These are phyloP conservation scores for Diaporthe citriasiana DNA, from an alignment of 2,329 filamentous ascomycete genomes.

Conservation along the genomic window DNA sequence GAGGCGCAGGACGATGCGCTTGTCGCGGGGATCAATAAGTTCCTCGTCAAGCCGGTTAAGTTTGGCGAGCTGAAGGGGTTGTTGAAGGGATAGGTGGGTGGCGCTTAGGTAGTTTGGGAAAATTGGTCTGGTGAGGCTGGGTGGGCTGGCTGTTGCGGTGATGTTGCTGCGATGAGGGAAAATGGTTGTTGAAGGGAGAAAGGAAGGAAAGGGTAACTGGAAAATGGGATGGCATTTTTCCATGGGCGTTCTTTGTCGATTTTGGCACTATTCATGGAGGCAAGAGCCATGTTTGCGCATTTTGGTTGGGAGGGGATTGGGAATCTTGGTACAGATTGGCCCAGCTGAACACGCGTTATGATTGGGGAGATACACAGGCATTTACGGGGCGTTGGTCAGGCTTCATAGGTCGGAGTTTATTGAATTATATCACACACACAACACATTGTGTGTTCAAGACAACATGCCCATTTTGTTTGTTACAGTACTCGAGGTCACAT, in stretches of 20 bases:
- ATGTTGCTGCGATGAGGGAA: no score
- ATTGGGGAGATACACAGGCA: neutral
- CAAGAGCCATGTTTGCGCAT: neutral
- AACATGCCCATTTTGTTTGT: no score
- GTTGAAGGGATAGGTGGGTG: slow-evolving; percentile 36
- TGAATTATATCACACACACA: neutral
- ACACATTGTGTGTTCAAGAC: neutral
- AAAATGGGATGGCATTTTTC: no score
- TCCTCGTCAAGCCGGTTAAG: slow-evolving; percentile 65
- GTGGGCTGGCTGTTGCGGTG: no score
- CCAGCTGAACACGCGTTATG: slow-evolving; percentile 10
- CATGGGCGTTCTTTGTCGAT: no score
- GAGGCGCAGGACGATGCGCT: slow-evolving; percentile 64
- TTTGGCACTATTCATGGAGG: no score
- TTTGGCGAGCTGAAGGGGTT: slow-evolving; percentile 59
- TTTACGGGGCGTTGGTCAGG: neutral
- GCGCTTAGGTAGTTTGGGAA: no score
- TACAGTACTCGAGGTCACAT: no score
- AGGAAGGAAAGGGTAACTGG: no score
- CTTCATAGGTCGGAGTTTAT: neutral
- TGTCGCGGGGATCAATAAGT: slow-evolving; percentile 63
- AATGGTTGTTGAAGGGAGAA: no score
- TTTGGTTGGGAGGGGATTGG: neutral
- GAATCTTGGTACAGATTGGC: neutral
- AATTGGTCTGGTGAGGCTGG: no score